Percentiles rank a stretch among this genome's conserved stretches.
These are phyloP conservation scores for Aspergillus conjunctus DNA, from an alignment of 495 filamentous ascomycete species.

Conservation along the genomic window DNA sequence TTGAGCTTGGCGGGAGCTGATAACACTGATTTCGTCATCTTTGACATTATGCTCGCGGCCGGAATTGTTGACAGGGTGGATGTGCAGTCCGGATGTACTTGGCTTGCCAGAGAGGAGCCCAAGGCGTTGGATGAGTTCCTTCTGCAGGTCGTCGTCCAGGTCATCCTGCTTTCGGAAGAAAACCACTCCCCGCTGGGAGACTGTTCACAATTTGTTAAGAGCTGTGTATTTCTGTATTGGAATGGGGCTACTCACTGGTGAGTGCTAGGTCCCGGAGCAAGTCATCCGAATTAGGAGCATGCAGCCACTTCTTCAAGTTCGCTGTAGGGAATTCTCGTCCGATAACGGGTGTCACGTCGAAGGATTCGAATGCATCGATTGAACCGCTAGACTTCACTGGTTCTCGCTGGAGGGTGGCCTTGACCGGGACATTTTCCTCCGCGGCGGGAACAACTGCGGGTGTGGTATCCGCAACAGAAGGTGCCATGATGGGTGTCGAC, in stretches of 20 bases:
- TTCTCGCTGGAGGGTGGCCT: neutral
- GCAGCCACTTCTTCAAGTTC: constrained; percentile 61
- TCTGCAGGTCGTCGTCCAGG: constrained; percentile 65
- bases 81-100: constrained; percentile 65
- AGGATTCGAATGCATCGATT: constrained; percentile 58
- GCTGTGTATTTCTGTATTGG: neutral
- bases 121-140: constrained; percentile 66
- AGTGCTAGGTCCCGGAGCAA: constrained; percentile 67
- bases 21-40: constrained; percentile 75
- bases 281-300: constrained; percentile 65
- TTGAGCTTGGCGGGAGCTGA: constrained; percentile 61
- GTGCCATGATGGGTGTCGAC: neutral
- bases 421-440: neutral
- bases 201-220: constrained; percentile 41
- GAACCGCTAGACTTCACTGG: constrained; percentile 38
- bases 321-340: constrained; percentile 64
- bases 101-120: constrained; percentile 68
- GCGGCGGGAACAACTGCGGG: neutral
- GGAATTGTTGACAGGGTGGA: constrained; percentile 70
- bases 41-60: constrained; percentile 57
- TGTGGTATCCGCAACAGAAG: neutral
- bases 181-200: constrained; percentile 79
- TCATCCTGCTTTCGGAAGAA: constrained; percentile 78
- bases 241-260: constrained; percentile 50
- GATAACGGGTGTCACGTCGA: constrained; percentile 69